These are phyloP conservation scores for Plasmodium gonderi DNA, from an alignment of 169 alveolate species.

Conservation along the genomic window DNA sequence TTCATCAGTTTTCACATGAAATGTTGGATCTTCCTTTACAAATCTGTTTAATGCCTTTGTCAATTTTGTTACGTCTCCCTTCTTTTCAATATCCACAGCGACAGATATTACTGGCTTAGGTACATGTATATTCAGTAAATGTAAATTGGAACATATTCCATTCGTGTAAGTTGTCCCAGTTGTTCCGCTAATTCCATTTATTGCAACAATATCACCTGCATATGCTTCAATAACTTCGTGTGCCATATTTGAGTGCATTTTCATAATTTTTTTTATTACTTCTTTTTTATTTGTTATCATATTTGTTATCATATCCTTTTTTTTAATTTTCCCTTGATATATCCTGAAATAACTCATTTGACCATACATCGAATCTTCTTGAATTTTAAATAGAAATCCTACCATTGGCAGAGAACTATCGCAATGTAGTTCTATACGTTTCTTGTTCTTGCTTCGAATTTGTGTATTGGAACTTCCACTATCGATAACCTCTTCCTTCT, in stretches of 20 bases:
- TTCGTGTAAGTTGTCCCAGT: slow-evolving; percentile 94
- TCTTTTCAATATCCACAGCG: slow-evolving; percentile 86
- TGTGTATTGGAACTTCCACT: slow-evolving; percentile 74
- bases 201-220: slow-evolving; percentile 97
- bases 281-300: slow-evolving; percentile 84
- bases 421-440: slow-evolving; percentile 75
- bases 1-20: slow-evolving; percentile 89
- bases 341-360: slow-evolving; percentile 93
- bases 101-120: slow-evolving; percentile 96
- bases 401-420: slow-evolving; percentile 86
- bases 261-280: slow-evolving; percentile 87
- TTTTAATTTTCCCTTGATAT: slow-evolving; percentile 91
- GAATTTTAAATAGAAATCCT: slow-evolving; percentile 94
- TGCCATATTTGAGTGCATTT: slow-evolving; percentile 95
- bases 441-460: slow-evolving; percentile 77
- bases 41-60: slow-evolving; percentile 92
- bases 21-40: slow-evolving; percentile 96
- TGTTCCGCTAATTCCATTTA: slow-evolving; percentile 94
- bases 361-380: slow-evolving; percentile 91
- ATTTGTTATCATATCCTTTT: slow-evolving; percentile 85
- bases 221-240: slow-evolving; percentile 92
- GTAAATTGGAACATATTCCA: slow-evolving; percentile 81
- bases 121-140: slow-evolving; percentile 90
- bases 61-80: slow-evolving; percentile 77
- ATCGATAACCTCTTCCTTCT: background rate